Conservation (phyloP, 1,284 basidiomycete species). For the Ganoderma meredithae region DNA sequence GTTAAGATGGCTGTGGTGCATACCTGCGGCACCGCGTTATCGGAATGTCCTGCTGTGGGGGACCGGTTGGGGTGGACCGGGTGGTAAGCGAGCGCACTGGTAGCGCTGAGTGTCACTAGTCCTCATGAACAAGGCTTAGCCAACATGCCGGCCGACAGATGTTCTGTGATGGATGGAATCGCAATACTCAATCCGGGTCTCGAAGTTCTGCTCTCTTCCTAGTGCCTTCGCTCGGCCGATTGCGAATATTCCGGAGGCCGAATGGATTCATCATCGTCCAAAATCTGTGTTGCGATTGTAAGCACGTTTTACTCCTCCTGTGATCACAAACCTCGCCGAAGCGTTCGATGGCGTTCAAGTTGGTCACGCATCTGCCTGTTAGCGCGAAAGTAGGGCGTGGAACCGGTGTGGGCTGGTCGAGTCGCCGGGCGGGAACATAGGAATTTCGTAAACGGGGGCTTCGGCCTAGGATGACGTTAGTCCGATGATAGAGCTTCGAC, state of each 20-base stretch:
- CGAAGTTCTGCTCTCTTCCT: background rate
- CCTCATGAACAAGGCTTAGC: background rate
- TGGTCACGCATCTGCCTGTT: background rate
- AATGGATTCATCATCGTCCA: background rate
- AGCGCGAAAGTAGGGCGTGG: background rate
- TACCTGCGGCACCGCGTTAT: constrained; percentile 2
- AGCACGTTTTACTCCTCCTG: background rate
- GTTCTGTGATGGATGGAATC: background rate
- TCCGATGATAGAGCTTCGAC: background rate
- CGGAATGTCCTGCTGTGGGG: background rate
- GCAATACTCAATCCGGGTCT: background rate
- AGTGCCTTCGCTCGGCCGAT: background rate
- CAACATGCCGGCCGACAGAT: too few species aligned
- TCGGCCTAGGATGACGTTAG: constrained; percentile 3
- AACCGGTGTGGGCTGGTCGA: background rate
- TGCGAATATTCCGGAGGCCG: background rate
- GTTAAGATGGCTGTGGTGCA: background rate
- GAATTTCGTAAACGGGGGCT: background rate
- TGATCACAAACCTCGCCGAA: background rate
- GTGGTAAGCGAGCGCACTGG: background rate
- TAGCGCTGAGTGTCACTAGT: background rate
- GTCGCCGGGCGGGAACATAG: background rate
- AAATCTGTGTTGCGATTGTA: background rate
- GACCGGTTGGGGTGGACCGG: background rate
- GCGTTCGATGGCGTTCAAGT: background rate